Percentiles rank a stretch among this genome's conserved stretches.
Conservation (phyloP, 1,284 basidiomycete species). For the Ganoderma sinense region DNA sequence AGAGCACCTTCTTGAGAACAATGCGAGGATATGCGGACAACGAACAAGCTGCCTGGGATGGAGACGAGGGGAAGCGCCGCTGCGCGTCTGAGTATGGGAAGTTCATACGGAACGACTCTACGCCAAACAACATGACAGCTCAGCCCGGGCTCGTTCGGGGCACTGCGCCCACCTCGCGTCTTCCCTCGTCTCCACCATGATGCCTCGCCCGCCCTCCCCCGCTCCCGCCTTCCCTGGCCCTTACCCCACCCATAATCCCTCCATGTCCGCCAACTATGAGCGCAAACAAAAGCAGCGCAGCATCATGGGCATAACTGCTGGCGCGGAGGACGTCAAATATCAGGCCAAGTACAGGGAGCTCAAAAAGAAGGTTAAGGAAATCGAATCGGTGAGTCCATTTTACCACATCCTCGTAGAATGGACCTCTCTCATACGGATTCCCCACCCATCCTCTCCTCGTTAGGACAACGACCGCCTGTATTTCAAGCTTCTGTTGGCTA, state of each 20-base stretch:
- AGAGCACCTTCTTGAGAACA: not conserved
- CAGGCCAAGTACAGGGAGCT: constrained; percentile 90
- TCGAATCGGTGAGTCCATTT: constrained; percentile 71
- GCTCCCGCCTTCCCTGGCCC: constrained; percentile 28
- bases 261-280: constrained; percentile 36
- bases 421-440: constrained; percentile 17
- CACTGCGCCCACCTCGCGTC: constrained; percentile 26
- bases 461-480: constrained; percentile 91
- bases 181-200: constrained; percentile 40
- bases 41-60: not conserved
- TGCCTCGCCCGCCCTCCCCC: constrained; percentile 46
- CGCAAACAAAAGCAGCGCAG: constrained; percentile 57
- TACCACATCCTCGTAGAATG: constrained; percentile 8
- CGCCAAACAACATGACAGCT: constrained; percentile 39
- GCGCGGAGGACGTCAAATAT: constrained; percentile 89
- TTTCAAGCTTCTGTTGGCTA: constrained; percentile 82
- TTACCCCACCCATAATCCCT: constrained; percentile 30
- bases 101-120: constrained; percentile 37
- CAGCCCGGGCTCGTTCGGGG: constrained; percentile 26
- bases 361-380: constrained; percentile 89
- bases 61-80: constrained; percentile 16
- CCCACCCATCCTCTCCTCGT: constrained; percentile 19
- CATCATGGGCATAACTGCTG: constrained; percentile 72
- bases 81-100: constrained; percentile 33
- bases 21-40: not conserved